These are phyloP conservation scores for Amylocarpus encephaloides DNA, from an alignment of 2,329 filamentous ascomycete species.

Conservation along the genomic window DNA sequence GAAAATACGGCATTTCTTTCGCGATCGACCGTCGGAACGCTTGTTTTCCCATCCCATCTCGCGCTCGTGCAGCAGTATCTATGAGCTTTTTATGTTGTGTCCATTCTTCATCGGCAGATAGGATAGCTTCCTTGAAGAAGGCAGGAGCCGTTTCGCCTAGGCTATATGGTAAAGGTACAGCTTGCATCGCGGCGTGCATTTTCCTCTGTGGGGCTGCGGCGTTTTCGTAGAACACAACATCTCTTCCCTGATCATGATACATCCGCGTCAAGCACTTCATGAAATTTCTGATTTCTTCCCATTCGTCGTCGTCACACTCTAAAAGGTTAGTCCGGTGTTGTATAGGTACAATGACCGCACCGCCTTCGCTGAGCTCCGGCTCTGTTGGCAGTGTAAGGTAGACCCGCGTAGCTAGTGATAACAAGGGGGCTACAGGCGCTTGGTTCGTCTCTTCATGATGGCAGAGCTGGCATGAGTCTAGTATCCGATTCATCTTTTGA, in stretches of 20 bases:
- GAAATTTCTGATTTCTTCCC: constrained; percentile 98
- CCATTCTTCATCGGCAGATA: constrained; percentile 87
- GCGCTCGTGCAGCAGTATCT: constrained; percentile 65
- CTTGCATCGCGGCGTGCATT: constrained; percentile 78
- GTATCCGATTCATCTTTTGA: constrained; percentile 78
- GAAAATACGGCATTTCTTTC: constrained; percentile 98
- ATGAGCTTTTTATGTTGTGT: constrained; percentile 92
- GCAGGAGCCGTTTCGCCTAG: constrained; percentile 88
- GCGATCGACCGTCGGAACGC: constrained; percentile 79
- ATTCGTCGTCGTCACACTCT: constrained; percentile 98
- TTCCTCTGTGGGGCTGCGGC: constrained; percentile 74
- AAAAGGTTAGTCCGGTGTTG: constrained; percentile 83
- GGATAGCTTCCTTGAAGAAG: constrained; percentile 92
- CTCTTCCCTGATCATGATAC: constrained; percentile 88
- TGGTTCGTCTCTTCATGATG: constrained; percentile 76
- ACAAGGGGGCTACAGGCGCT: constrained; percentile 74
- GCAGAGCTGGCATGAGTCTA: constrained; percentile 85
- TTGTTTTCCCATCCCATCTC: constrained; percentile 65
- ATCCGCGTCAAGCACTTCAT: constrained; percentile 94
- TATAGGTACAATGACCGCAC: constrained; percentile 82
- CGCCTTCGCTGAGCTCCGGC: constrained; percentile 76
- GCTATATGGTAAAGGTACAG: constrained; percentile 80
- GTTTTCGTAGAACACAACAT: constrained; percentile 97
- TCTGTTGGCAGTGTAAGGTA: constrained; percentile 86
- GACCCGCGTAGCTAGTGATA: constrained; percentile 78